Evolutionary conservation across 176 grass and related monocot species (phyloP).

Genomic region (Aegilops speltoides): DNA sequence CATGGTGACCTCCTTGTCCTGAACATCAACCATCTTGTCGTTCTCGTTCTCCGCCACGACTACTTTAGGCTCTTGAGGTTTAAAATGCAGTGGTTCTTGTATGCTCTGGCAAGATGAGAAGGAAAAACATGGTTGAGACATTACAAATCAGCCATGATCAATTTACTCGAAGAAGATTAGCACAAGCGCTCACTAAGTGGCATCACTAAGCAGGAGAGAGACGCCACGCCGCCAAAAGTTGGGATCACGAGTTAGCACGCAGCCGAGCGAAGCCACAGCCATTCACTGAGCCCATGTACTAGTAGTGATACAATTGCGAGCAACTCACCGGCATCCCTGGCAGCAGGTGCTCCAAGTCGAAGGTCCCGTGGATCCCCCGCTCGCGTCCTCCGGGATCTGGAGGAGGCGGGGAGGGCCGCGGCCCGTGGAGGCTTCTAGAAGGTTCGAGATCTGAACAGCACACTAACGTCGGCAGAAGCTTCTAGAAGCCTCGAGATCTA

Average conservation of each 20-base stretch:
- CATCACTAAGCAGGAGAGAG: background rate
- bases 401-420: background rate
- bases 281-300: background rate
- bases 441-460: background rate
- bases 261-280: background rate
- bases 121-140: background rate
- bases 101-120: constrained; percentile 29
- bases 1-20: constrained; percentile 87
- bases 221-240: background rate
- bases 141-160: background rate
- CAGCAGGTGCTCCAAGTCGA: background rate
- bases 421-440: background rate
- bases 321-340: constrained; percentile 30
- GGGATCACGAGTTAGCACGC: constrained; percentile 15
- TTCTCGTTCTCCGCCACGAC: constrained; percentile 62
- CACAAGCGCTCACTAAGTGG: background rate
- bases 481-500: constrained; percentile 26
- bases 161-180: too few relatives aligned
- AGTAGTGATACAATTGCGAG: background rate
- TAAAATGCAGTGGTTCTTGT: constrained; percentile 25
- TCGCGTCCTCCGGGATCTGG: constrained; percentile 13
- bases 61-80: constrained; percentile 49
- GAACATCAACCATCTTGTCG: constrained; percentile 48
- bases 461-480: background rate
- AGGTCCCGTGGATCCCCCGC: background rate